A percentile compares a stretch with the other conserved stretches of the same genome.
Conservation (phyloP, 805 yeast species). For the Starmerella roubikii region DNA sequence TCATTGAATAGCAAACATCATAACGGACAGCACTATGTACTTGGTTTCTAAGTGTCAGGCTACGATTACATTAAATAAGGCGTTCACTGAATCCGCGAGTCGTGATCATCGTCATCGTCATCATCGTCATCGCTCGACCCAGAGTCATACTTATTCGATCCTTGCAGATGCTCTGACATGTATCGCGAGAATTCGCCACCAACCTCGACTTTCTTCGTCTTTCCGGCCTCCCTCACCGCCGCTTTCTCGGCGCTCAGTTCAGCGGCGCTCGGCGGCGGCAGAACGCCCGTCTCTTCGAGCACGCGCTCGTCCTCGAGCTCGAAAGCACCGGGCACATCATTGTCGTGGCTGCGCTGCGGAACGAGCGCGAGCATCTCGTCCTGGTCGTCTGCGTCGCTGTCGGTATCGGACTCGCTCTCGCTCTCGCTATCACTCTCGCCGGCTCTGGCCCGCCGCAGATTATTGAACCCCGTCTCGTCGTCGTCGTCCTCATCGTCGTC, state of each 20-base stretch:
- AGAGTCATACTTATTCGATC: slow-evolving; percentile 2
- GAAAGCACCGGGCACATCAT: slow-evolving; percentile 3
- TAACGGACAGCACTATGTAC: too few relatives aligned
- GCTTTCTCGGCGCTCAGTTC: background rate
- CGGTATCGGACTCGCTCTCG: slow-evolving; percentile 21
- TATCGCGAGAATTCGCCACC: slow-evolving; percentile 51
- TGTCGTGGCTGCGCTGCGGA: slow-evolving; percentile 16
- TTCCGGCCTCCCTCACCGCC: background rate
- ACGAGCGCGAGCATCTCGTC: slow-evolving; percentile 8
- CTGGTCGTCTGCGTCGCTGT: slow-evolving; percentile 18
- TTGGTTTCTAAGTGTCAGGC: too few relatives aligned
- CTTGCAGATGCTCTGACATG: slow-evolving; percentile 60
- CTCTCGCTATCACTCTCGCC: slow-evolving; percentile 19
- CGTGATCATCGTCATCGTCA: too few relatives aligned
- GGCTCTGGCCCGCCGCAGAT: slow-evolving; percentile 3
- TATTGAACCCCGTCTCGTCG: slow-evolving; percentile 1
- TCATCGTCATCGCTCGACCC: slow-evolving; percentile 44
- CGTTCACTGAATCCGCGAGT: too few relatives aligned
- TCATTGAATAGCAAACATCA: too few relatives aligned
- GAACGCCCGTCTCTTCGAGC: background rate
- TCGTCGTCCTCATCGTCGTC: slow-evolving; percentile 17
- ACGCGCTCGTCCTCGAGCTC: background rate
- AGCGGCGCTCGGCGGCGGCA: background rate
- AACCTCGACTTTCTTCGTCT: background rate
- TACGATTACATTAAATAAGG: too few relatives aligned